Conservation (phyloP, 768 basidiomycete genomes). For the Leucocoprinus birnbaumii region DNA sequence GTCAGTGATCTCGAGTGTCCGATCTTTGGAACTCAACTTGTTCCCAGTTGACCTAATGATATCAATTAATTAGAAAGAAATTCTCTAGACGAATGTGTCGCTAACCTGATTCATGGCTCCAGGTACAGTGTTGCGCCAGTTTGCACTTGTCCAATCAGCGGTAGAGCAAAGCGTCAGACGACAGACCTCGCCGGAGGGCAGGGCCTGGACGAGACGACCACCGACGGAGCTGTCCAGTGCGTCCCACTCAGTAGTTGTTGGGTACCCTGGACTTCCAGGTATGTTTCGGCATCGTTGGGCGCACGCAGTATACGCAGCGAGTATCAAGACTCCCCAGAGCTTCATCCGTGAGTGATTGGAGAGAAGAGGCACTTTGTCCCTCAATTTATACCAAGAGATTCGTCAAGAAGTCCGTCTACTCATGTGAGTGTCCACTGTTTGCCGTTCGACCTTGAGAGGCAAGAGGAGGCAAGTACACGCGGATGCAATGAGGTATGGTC, state of each 20-base stretch:
- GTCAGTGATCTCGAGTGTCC: neutral
- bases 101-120: conserved; percentile 8
- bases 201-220: neutral
- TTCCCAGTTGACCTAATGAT: conserved; percentile 1
- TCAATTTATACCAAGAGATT: too few species aligned
- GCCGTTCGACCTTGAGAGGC: too few species aligned
- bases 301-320: neutral
- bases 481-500: too few species aligned
- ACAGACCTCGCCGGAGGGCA: conserved; percentile 1
- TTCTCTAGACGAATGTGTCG: neutral
- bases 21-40: neutral
- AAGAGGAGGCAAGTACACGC: too few species aligned
- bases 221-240: neutral
- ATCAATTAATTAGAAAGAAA: neutral
- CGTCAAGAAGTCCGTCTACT: too few species aligned
- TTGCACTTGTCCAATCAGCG: neutral
- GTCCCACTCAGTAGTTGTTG: neutral
- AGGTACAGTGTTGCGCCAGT: neutral
- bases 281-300: neutral
- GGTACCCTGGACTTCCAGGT: neutral
- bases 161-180: neutral
- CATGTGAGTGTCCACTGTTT: too few species aligned
- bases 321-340: too few species aligned
- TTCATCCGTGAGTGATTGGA: too few species aligned
- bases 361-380: too few species aligned